Base-by-base conservation (phyloP, 768 basidiomycete species). In the Russula emetica region DNA sequence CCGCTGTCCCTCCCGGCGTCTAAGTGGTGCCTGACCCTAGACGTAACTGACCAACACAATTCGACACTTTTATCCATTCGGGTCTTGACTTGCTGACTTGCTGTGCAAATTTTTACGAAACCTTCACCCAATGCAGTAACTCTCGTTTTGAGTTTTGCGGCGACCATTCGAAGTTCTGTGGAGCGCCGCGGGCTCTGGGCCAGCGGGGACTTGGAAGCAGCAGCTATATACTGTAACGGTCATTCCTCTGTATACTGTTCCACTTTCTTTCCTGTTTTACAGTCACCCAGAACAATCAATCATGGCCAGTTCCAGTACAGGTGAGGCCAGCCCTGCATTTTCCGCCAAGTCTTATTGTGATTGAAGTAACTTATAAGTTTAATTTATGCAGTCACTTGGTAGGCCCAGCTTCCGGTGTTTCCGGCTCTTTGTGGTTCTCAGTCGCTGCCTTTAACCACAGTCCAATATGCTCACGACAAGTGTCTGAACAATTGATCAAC, bases 381-480 rank as follows among this genome's bases (percentile, higher is more conserved):
- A n/a, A n/a, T 18, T 32, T 30, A 55, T 49, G 1, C 13, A 65
- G 64, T 65, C 47, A 61, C 55, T 56, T 65, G 64, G 64, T 65
- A 52, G 18, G 59, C 7, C 7, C 40, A 18, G n/a, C 45, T 47
- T 50, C 38, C 13, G 13, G 24, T 32, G 55, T 42, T 32, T 55
- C 28, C 20, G 1, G 30, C 28, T n/a, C 20, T 26, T 20, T 24
- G 11, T 34, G 26, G 4, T 22, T 20, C 49, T 52, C 16, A 45
- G 38, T 61, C 49, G 36, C 18, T n/a, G 14, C 26, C 18, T 24
- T 44, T 56, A 7, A 28, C 24, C 42, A 28, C 54, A 65, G 64
- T 26, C 64, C 64, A 24, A 65, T 65, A 45, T 65, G 64, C 55
- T 65, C 59, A 38, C 54, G 64, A 51, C 54, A 16, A n/a, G 60